These are phyloP conservation scores for Lasiodiplodia sp. DNA, from an alignment of 2,329 filamentous ascomycete genomes.

Conservation along the genomic window DNA sequence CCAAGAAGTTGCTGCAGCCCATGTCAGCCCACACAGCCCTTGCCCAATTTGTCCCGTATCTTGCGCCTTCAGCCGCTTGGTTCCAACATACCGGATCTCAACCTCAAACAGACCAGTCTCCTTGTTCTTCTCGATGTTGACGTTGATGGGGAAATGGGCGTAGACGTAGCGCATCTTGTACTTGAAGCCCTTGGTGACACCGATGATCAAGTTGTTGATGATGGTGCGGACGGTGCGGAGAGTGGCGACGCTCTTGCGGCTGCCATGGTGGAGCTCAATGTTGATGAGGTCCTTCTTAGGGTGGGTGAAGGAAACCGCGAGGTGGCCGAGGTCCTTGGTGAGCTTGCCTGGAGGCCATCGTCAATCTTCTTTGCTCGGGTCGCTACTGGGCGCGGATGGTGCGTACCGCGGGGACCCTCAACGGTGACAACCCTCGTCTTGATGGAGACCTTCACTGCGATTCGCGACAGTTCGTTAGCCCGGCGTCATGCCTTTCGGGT, in stretches of 20 bases:
- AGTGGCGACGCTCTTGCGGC: constrained; percentile 96
- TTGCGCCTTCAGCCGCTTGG: not conserved
- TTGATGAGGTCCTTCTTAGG: constrained; percentile 86
- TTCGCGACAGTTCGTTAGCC: constrained; percentile 33
- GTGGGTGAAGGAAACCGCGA: constrained; percentile 93
- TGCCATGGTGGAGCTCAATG: constrained; percentile 98
- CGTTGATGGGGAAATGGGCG: constrained; percentile 99
- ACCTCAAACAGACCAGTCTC: constrained; percentile 89
- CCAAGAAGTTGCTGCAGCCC: constrained; percentile 78
- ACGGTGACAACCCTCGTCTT: constrained; percentile 97
- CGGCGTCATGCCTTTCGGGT: constrained; percentile 16
- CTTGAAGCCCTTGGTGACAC: constrained; percentile 99
- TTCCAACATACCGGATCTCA: constrained; percentile 85
- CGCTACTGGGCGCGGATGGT: constrained; percentile 30
- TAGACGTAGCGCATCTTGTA: constrained; percentile 99
- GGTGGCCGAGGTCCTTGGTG: constrained; percentile 93
- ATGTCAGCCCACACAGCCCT: constrained; percentile 23
- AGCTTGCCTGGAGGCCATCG: constrained; percentile 75
- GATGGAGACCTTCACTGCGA: constrained; percentile 93
- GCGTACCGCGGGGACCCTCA: constrained; percentile 87
- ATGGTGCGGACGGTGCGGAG: constrained; percentile 97
- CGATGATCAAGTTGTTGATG: constrained; percentile 98
- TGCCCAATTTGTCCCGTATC: not conserved
- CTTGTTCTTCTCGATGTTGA: constrained; percentile 96
- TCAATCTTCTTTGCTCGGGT: constrained; percentile 40